Evolutionary conservation across 1,284 basidiomycete species (phyloP), one percentile per base, ranked within the genome.

Genomic region (Ustanciosporium gigantosporum): DNA sequence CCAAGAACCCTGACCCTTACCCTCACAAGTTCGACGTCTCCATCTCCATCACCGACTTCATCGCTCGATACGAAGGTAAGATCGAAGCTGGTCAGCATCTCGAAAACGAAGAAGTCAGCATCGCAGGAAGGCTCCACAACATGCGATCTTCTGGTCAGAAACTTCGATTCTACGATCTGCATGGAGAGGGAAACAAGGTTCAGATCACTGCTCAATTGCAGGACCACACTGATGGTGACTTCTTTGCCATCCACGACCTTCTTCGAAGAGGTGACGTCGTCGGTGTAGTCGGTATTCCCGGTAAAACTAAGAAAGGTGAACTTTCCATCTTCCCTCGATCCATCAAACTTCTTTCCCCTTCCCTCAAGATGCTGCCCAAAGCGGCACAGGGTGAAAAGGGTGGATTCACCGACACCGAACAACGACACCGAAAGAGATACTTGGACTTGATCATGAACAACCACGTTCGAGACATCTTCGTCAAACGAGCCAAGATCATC

Each of bases 21-120:
- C 94, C 95, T 17, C 95, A 99, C 87, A 99, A 99, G 85, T 99
- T 98, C 82, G 80, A 95, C 73, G 92, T 95, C 34, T 83, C 88
- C 38, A 82, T 82, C 61, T 90, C 89, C n/a, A 82, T 98, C 73
- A 82, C 85, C 15, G 77, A 82, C 13, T 99, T 88, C 80, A 86
- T 97, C 76, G 79, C 84, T 14, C 81, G 84, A 52, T 98, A 90
- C 76, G 88, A 89, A 34, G 49, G 74, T 22, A 87, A 62, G 46
- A 36, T 70, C 34, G 64, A 75, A 62, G 59, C 68, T 3, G 75
- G 75, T 20, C 59, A 66, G 40, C 65, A 69, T 34, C 57, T 76
- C 37, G 67, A 69, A 44, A 58, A 64, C 35, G 68, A 76, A n/a
- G 71, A 77, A 34, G 80, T 83, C 72, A 83, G 83, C 43, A 82